These are phyloP conservation scores for Monilinia fructigena DNA, from an alignment of 2,329 filamentous ascomycete genomes.

Conservation along the genomic window DNA sequence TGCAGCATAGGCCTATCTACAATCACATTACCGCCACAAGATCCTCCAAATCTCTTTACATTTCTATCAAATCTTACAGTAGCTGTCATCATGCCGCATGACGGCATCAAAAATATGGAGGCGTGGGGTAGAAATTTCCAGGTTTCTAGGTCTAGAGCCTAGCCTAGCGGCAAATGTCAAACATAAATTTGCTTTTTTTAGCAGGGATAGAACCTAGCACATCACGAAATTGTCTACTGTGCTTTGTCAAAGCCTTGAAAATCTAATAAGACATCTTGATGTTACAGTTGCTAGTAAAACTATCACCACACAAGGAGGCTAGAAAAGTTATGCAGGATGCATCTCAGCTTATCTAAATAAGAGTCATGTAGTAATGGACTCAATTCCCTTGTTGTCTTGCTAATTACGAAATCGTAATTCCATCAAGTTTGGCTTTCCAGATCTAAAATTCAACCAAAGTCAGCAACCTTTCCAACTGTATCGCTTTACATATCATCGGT, in stretches of 20 bases:
- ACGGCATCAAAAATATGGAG: background rate
- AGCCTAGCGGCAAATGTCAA: too few species aligned
- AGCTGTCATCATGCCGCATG: background rate
- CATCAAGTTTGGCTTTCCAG: background rate
- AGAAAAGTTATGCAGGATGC: background rate
- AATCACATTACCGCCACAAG: background rate
- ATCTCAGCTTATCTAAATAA: background rate
- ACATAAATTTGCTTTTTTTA: too few species aligned
- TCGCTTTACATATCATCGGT: background rate
- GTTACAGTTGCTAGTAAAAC: background rate
- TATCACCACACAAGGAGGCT: background rate
- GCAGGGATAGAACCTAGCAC: too few species aligned
- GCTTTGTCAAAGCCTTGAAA: background rate
- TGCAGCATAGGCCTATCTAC: background rate
- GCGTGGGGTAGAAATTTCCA: too few species aligned
- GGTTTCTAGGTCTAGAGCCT: too few species aligned
- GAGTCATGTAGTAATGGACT: background rate
- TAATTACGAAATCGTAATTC: background rate
- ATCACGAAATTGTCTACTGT: background rate
- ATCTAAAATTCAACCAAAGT: too few species aligned
- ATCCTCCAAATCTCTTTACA: too few species aligned
- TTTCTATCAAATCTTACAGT: background rate
- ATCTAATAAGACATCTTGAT: background rate
- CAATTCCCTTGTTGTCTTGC: background rate
- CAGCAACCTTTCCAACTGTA: too few species aligned